phyloP scores from a whole-genome alignment of 1,284 basidiomycete genomes.

The Pyrrhoderma noxium region DNA sequence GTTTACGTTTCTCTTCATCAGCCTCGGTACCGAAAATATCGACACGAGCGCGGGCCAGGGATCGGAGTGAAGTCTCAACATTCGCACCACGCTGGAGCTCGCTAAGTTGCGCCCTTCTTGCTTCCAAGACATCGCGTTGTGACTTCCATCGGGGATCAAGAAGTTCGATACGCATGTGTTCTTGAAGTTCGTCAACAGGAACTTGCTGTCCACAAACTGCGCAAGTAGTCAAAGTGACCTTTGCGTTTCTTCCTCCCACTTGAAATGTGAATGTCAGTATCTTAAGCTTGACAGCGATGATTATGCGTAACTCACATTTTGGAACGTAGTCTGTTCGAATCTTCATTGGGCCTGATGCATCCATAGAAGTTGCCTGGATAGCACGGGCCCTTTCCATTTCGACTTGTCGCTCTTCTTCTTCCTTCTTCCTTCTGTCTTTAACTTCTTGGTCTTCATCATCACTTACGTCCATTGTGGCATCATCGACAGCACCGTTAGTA shows the following conservation, averaged over 20 bases:
- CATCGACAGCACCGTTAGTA: conserved; percentile 50
- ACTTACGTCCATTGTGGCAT: conserved; percentile 69
- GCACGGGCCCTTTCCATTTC: conserved; percentile 75
- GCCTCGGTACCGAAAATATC: conserved; percentile 92
- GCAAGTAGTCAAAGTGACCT: conserved; percentile 78
- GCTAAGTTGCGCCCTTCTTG: conserved; percentile 83
- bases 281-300: conserved; percentile 17
- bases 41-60: conserved; percentile 84
- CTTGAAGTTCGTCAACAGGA: conserved; percentile 88
- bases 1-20: conserved; percentile 81
- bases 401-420: conserved; percentile 67
- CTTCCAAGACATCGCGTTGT: conserved; percentile 80
- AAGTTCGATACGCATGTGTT: conserved; percentile 98
- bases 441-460: conserved; percentile 69
- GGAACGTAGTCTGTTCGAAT: conserved; percentile 96
- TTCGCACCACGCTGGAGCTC: conserved; percentile 87
- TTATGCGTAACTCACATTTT: conserved; percentile 55
- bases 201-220: conserved; percentile 92
- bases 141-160: conserved; percentile 98
- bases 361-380: conserved; percentile 69
- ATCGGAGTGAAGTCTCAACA: conserved; percentile 84
- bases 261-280: conserved; percentile 16
- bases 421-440: conserved; percentile 57
- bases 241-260: conserved; percentile 65
- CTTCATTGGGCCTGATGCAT: conserved; percentile 83